Base-by-base conservation (phyloP, 805 yeast species). In the Wickerhamomyces ciferrii region DNA sequence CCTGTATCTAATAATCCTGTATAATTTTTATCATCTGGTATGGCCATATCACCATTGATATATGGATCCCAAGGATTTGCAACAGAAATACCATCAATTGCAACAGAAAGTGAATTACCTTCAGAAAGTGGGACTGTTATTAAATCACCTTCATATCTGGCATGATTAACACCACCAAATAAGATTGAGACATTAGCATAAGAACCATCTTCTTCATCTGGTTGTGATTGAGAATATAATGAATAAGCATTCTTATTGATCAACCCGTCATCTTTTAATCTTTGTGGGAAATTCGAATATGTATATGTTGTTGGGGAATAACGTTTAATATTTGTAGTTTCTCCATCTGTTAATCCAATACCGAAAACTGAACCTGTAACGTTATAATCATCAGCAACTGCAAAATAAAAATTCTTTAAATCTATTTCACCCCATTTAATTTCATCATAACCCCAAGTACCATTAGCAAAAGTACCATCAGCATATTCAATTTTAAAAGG, bases 361-460 rank as follows among this genome's bases (percentile, higher is more conserved):
- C 92, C 90, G 39, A 87, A 64, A 21, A 87, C 92, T 45, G 95
- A 92, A 40, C 66, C 65, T 9, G 79, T 63, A 4, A 91, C 81
- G 49, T 80, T 78, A 2, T 87, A 77, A 32, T 64, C 62, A 58
- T 79, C 79, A 3, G 87, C 95, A 19, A 89, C 79, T 2, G 95
- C 97, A 62, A 90, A 75, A 5, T 88, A 78, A 27, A 85, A 66
- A 47, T 71, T 67, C 3, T n/a, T 9, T 4, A 14, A 6, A 0
- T 69, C 57, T 15, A 88, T 71, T 42, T 77, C 80, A 40, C 81
- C 79, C 47, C 88, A 65, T 2, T 54, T 49, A 5, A 90, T 71
- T 36, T 69, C 66, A 56, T 90, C 97, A 41, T 70, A 64, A 51
- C 71, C 71, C 53, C 67, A 67, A 2, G 61, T 52, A 3, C 71